Conservation (phyloP, 495 filamentous ascomycete genomes). For the Trichoderma parareesei region DNA sequence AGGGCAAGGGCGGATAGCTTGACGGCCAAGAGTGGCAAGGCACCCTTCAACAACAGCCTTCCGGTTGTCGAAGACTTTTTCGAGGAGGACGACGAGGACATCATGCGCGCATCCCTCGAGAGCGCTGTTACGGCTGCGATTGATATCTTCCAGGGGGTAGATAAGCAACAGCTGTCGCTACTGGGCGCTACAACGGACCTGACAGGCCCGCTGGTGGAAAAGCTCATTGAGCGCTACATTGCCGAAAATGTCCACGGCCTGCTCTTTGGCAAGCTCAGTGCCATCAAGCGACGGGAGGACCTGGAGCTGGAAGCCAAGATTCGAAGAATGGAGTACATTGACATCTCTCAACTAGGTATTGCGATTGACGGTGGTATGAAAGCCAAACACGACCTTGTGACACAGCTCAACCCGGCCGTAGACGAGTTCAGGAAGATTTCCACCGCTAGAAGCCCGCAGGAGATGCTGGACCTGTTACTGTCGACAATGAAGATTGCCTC, state of each 20-base stretch:
- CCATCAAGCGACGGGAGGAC: slow-evolving; percentile 72
- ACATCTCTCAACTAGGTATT: slow-evolving; percentile 91
- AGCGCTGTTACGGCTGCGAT: slow-evolving; percentile 88
- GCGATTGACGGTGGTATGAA: slow-evolving; percentile 61
- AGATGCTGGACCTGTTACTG: slow-evolving; percentile 86
- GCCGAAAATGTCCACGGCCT: slow-evolving; percentile 88
- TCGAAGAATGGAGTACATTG: slow-evolving; percentile 84
- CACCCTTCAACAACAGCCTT: slow-evolving; percentile 7
- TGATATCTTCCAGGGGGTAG: slow-evolving; percentile 89
- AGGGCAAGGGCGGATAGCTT: slow-evolving; percentile 40
- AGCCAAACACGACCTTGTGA: slow-evolving; percentile 64
- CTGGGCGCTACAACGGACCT: slow-evolving; percentile 89
- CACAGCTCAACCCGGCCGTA: slow-evolving; percentile 65
- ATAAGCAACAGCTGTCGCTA: slow-evolving; percentile 88
- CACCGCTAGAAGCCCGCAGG: slow-evolving; percentile 77
- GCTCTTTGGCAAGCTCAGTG: slow-evolving; percentile 70
- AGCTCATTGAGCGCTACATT: slow-evolving; percentile 90
- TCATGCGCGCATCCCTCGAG: slow-evolving; percentile 79
- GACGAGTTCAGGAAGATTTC: slow-evolving; percentile 86
- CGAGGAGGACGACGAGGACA: slow-evolving; percentile 77
- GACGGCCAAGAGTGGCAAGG: not conserved
- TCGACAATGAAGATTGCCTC: slow-evolving; percentile 82
- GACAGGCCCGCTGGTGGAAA: slow-evolving; percentile 85
- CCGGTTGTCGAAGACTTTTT: slow-evolving; percentile 33
- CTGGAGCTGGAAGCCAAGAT: slow-evolving; percentile 86